Conservation (phyloP, 805 yeast genomes). For the Cyberlindnera americana region DNA sequence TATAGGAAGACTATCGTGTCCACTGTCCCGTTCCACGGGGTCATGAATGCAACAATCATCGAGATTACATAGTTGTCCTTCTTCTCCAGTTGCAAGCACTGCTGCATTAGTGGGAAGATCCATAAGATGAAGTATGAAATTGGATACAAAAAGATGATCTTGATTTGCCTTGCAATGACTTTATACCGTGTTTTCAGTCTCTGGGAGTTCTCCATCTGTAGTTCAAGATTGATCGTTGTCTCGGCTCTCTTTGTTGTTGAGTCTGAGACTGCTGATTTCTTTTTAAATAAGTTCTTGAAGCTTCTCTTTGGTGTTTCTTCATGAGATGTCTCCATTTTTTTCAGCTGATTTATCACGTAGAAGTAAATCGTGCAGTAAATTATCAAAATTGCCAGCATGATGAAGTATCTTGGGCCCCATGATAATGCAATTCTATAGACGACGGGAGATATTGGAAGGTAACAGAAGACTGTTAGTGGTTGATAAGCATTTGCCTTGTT, state of each 20-base stretch:
- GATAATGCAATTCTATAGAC: slow-evolving; percentile 74
- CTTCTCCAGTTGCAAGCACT: slow-evolving; percentile 47
- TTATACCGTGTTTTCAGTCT: slow-evolving; percentile 58
- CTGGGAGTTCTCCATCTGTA: slow-evolving; percentile 26
- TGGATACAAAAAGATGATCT: slow-evolving; percentile 79
- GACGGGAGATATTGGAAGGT: slow-evolving; percentile 63
- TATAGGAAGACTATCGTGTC: slow-evolving; percentile 73
- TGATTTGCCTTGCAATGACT: slow-evolving; percentile 72
- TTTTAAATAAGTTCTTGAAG: too few relatives aligned
- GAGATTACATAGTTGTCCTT: slow-evolving; percentile 62
- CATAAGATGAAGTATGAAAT: slow-evolving; percentile 75
- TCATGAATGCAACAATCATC: slow-evolving; percentile 68
- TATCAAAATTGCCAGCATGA: slow-evolving; percentile 56
- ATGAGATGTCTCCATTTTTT: slow-evolving; percentile 18
- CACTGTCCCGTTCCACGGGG: slow-evolving; percentile 75
- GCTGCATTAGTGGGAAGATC: slow-evolving; percentile 74
- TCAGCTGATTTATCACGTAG: slow-evolving; percentile 57
- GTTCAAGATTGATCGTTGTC: slow-evolving; percentile 20
- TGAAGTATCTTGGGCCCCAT: slow-evolving; percentile 78
- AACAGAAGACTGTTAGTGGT: slow-evolving; percentile 73
- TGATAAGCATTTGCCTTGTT: slow-evolving; percentile 47
- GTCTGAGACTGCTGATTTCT: too few relatives aligned
- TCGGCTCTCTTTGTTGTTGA: slow-evolving; percentile 8
- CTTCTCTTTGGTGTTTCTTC: too few relatives aligned
- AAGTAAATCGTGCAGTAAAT: slow-evolving; percentile 70